Percentiles rank a stretch among this genome's conserved stretches.
Conservation (phyloP, 2,329 filamentous ascomycete species). For the Nothomitra cinnamomea region DNA sequence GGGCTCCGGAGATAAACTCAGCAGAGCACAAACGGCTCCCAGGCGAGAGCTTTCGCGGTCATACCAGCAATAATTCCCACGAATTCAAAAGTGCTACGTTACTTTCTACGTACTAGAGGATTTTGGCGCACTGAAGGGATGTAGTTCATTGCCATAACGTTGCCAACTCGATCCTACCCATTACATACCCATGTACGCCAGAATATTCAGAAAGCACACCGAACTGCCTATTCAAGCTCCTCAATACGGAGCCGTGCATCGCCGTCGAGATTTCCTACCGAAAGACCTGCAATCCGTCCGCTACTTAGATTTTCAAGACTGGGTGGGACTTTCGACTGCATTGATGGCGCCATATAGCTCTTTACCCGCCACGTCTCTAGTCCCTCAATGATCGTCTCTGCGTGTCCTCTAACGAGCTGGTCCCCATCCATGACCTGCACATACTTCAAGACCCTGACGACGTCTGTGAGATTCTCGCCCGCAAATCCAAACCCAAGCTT, state of each 20-base stretch:
- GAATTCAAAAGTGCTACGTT: too few species aligned
- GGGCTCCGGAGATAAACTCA: too few species aligned
- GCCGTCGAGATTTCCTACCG: neutral
- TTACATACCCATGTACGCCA: neutral
- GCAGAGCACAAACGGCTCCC: too few species aligned
- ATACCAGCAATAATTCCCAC: too few species aligned
- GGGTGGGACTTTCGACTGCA: conserved; percentile 2
- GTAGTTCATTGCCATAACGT: too few species aligned
- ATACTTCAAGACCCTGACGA: conserved; percentile 45
- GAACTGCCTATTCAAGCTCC: conserved; percentile 37
- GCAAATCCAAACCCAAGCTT: conserved; percentile 37
- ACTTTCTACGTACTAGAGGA: too few species aligned
- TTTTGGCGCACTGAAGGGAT: too few species aligned
- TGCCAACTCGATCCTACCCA: too few species aligned
- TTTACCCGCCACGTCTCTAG: conserved; percentile 44
- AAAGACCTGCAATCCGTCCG: neutral
- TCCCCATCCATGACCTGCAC: conserved; percentile 50
- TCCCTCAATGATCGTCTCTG: conserved; percentile 47
- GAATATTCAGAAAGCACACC: neutral
- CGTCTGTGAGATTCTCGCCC: conserved; percentile 39
- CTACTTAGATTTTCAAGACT: neutral
- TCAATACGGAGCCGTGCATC: conserved; percentile 32
- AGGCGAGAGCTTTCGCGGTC: too few species aligned
- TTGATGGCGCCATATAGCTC: conserved; percentile 13
- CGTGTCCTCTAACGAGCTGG: conserved; percentile 49